A percentile compares a stretch with the other conserved stretches of the same genome.
phyloP scores from a whole-genome alignment of 2,329 filamentous ascomycete species.

The Trichoderma harzianum region DNA sequence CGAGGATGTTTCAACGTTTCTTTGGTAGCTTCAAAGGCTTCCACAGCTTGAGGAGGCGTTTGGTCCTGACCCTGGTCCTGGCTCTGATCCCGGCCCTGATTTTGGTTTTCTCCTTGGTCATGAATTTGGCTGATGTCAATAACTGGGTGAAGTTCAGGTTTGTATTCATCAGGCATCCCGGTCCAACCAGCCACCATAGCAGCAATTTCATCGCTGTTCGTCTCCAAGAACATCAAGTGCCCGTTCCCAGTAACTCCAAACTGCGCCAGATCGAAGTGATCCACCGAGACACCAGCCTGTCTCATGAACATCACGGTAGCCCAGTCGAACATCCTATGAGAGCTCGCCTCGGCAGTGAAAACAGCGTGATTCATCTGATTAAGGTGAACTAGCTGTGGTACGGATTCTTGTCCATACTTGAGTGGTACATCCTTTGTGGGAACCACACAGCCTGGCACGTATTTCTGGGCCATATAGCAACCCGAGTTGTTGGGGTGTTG shows the following conservation, averaged over 20 bases:
- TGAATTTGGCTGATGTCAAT: too few species aligned
- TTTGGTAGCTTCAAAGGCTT: background rate
- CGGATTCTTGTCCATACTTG: background rate
- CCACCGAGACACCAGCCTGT: conserved; percentile 47
- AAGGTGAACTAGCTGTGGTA: conserved; percentile 46
- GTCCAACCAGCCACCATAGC: conserved; percentile 36
- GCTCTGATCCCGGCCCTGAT: background rate
- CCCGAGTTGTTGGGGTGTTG: background rate
- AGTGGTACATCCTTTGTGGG: background rate
- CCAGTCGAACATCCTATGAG: conserved; percentile 54
- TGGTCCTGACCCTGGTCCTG: background rate
- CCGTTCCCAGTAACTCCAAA: conserved; percentile 50
- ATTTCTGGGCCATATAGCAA: background rate
- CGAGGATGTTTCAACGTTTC: background rate
- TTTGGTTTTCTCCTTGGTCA: background rate
- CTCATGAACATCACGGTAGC: conserved; percentile 50
- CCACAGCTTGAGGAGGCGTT: background rate
- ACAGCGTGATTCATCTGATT: conserved; percentile 45
- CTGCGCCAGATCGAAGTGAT: conserved; percentile 44
- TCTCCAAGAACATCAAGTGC: conserved; percentile 53
- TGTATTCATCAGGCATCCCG: background rate
- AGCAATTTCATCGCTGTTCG: conserved; percentile 46
- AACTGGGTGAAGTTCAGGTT: too few species aligned
- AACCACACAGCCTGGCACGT: background rate
- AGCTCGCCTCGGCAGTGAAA: conserved; percentile 50